phyloP scores from a whole-genome alignment of 140 eudicot species.

The Eryngium alpinum region DNA sequence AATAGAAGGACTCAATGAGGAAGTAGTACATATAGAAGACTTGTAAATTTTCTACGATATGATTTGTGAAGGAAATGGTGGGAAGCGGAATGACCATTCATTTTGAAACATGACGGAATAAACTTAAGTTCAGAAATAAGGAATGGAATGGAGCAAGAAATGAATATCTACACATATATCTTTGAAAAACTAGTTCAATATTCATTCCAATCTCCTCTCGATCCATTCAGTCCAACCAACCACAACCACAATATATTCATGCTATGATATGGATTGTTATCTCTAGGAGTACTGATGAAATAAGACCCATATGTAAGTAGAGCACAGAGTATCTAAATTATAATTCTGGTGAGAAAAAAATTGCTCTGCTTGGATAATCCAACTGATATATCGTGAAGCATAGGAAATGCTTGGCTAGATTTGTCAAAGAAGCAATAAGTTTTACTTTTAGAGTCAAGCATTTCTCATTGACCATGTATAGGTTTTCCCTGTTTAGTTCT shows the following conservation, averaged over 20 bases:
- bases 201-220: too few species aligned
- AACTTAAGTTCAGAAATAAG: too few species aligned
- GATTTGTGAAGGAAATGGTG: too few species aligned
- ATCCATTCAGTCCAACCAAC: too few species aligned
- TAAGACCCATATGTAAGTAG: neutral
- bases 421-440: neutral
- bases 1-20: too few species aligned
- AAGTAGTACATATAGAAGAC: too few species aligned
- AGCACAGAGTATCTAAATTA: constrained; percentile 1
- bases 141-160: too few species aligned
- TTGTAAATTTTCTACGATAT: too few species aligned
- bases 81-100: too few species aligned
- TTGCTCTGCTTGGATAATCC: neutral
- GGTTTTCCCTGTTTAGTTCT: neutral
- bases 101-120: too few species aligned
- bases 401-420: neutral
- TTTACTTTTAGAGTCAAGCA: neutral
- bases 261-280: neutral
- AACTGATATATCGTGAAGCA: neutral
- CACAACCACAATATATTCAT: neutral
- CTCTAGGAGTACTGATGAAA: neutral
- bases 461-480: neutral
- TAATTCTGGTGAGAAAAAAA: neutral
- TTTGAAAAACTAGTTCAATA: too few species aligned
- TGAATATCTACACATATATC: too few species aligned